phyloP scores from a whole-genome alignment of 352 stramenopile genomes.

The Globisporangium rhizosaccharum region DNA sequence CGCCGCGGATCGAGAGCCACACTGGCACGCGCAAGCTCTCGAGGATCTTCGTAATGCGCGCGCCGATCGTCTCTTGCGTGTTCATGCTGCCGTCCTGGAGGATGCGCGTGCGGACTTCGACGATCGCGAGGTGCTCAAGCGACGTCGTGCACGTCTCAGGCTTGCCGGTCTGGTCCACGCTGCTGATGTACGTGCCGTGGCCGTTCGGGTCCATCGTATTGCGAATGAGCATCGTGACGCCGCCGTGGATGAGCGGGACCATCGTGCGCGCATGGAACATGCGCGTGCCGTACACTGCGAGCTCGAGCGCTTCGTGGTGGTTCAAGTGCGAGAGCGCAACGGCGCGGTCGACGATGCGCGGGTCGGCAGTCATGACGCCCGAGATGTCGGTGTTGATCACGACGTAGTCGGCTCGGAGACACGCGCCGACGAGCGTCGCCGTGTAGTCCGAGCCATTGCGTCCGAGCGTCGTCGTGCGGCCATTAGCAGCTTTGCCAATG shows the following conservation, averaged over 20 bases:
- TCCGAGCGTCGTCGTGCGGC: conserved; percentile 73
- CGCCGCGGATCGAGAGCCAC: conserved; percentile 76
- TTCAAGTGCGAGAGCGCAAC: conserved; percentile 69
- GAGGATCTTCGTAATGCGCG: conserved; percentile 65
- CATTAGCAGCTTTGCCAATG: conserved; percentile 50
- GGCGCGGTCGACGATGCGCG: conserved; percentile 68
- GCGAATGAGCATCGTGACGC: conserved; percentile 80
- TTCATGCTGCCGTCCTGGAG: conserved; percentile 59
- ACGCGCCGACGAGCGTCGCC: conserved; percentile 71
- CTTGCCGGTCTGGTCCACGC: conserved; percentile 44
- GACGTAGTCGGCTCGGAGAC: conserved; percentile 66
- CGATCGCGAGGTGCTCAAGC: conserved; percentile 72
- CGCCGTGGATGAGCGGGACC: conserved; percentile 74
- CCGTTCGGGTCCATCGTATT: conserved; percentile 81
- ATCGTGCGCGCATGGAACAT: conserved; percentile 87
- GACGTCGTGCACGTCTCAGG: conserved; percentile 78
- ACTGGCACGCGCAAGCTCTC: conserved; percentile 61
- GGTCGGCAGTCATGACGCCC: conserved; percentile 80
- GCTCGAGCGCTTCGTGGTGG: conserved; percentile 75
- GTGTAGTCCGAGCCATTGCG: conserved; percentile 85
- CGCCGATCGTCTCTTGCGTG: conserved; percentile 62
- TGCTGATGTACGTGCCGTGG: conserved; percentile 79
- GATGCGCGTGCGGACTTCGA: conserved; percentile 77
- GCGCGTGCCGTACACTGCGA: conserved; percentile 74
- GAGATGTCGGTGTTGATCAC: conserved; percentile 85